A percentile compares a stretch with the other conserved stretches of the same genome.
These are phyloP conservation scores for Trametes polyzona DNA, from an alignment of 1,284 basidiomycete species.

Conservation along the genomic window DNA sequence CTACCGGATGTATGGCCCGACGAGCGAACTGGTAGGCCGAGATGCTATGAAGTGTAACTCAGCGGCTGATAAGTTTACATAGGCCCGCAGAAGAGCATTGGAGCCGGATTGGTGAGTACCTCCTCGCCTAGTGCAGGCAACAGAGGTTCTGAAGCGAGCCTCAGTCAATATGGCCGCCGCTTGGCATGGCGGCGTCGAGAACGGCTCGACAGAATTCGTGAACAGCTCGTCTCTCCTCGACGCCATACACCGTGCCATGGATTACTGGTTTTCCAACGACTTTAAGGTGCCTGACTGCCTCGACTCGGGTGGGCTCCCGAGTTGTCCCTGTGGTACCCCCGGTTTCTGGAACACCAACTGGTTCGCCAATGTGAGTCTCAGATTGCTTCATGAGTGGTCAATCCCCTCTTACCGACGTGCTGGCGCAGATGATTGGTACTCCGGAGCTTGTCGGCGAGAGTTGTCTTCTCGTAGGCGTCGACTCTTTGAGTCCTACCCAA, in stretches of 20 bases:
- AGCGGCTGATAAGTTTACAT: not conserved
- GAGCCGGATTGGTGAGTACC: slow-evolving; percentile 54
- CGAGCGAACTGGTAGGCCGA: slow-evolving; percentile 62
- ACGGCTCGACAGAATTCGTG: slow-evolving; percentile 41
- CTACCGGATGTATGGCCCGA: slow-evolving; percentile 58
- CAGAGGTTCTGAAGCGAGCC: not conserved
- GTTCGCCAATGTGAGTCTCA: slow-evolving; percentile 49
- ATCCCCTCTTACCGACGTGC: not conserved
- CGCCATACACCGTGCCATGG: slow-evolving; percentile 55
- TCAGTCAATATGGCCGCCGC: slow-evolving; percentile 52
- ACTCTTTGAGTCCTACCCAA: slow-evolving; percentile 46
- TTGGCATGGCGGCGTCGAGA: slow-evolving; percentile 55
- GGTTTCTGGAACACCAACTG: slow-evolving; percentile 74
- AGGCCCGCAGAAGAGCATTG: slow-evolving; percentile 64
- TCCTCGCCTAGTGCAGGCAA: not conserved
- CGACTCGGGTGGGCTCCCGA: slow-evolving; percentile 49
- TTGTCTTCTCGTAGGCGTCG: slow-evolving; percentile 57
- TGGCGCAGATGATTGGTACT: slow-evolving; percentile 56
- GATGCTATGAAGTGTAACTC: not conserved
- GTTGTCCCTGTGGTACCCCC: slow-evolving; percentile 58
- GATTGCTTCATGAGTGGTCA: not conserved
- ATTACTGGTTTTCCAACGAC: slow-evolving; percentile 68
- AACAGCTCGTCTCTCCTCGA: slow-evolving; percentile 42
- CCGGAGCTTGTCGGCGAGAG: slow-evolving; percentile 57
- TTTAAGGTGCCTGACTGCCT: slow-evolving; percentile 57